Evolutionary conservation across 305 asterid genomes (phyloP), one percentile per base, ranked within the genome.

Genomic region (Fraxinus dipetala): DNA sequence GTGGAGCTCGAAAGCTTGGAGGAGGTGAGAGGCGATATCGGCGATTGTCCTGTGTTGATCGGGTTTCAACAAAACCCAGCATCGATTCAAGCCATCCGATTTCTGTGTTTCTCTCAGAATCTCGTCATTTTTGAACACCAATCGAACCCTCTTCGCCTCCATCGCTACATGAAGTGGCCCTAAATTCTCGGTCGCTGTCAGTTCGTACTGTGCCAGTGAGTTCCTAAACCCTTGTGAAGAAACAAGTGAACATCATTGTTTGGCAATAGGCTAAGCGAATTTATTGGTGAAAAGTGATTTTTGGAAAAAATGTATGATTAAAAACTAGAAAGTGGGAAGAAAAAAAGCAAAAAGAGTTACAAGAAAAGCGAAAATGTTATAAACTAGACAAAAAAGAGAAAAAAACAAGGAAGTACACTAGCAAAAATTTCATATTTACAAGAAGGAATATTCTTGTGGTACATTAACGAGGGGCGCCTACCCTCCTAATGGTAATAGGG

Each of bases 31-130:
- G 81, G 92, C 86, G 7, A 95, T 38, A 65, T 91, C 92, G 20
- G 90, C 85, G 70, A 92, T 84, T 78, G 93, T 89, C 86, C 31
- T 77, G 84, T 89, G 86, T 35, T 82, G 89, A 36, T 80, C 90
- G 79, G 94, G 89, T 84, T 92, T 91, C 87, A 93, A 78, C 76
- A 92, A 89, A 85, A 93, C 76, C 99, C 95, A 93, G 83, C 91
- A 85, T 65, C 91, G 91, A 40, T 79, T 84, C 82, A 95, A 79
- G 43, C 98, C 97, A 35, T 91, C 88, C 4, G 87, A 86, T 85
- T 84, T 91, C 87, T 95, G 97, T 80, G 90, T 32, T 18, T 88
- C 90, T 79, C 79, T 91, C 77, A 94, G 78, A 85, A 94, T 89
- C 87, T 87, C 91, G 2, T 83, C 91, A 48, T 95, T 89, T 43